phyloP scores from a whole-genome alignment of 495 filamentous ascomycete genomes.

The Penicillium verhagenii region DNA sequence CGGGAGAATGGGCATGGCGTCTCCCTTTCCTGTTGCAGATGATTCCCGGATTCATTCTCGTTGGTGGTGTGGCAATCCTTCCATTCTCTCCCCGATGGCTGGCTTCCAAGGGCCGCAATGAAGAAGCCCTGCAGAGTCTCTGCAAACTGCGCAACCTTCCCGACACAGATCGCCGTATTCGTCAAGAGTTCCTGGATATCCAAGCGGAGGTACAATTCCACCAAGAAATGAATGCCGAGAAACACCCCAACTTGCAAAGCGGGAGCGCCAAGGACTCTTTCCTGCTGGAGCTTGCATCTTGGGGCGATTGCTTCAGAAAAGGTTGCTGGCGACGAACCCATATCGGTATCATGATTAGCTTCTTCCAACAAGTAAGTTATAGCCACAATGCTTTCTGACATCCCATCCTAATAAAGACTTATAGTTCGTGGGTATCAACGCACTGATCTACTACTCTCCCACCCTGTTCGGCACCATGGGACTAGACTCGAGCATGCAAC shows the following conservation, averaged over 20 bases:
- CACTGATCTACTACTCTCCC: conserved; percentile 56
- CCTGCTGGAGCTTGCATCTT: conserved; percentile 44
- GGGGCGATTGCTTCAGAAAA: conserved; percentile 47
- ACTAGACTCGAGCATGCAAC: conserved; percentile 52
- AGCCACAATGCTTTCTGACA: background rate
- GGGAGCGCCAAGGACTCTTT: conserved; percentile 27
- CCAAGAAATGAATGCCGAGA: conserved; percentile 42
- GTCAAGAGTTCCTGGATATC: conserved; percentile 52
- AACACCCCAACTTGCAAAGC: conserved; percentile 45
- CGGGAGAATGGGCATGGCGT: conserved; percentile 50
- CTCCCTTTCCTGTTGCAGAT: conserved; percentile 52
- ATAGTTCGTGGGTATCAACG: conserved; percentile 52
- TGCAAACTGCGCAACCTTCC: conserved; percentile 45
- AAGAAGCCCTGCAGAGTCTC: conserved; percentile 48
- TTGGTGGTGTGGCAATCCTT: conserved; percentile 43
- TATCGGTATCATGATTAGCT: conserved; percentile 53
- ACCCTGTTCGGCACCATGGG: conserved; percentile 60
- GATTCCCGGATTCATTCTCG: conserved; percentile 47
- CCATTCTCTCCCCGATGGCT: conserved; percentile 57
- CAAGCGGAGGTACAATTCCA: conserved; percentile 51
- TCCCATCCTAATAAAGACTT: conserved; percentile 7
- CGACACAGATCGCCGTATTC: conserved; percentile 39
- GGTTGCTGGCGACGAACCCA: conserved; percentile 57
- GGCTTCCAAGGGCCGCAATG: conserved; percentile 46
- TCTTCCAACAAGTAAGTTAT: conserved; percentile 52